Base-by-base conservation (phyloP, 805 yeast genomes). In the Yamadazyma scolyti region DNA sequence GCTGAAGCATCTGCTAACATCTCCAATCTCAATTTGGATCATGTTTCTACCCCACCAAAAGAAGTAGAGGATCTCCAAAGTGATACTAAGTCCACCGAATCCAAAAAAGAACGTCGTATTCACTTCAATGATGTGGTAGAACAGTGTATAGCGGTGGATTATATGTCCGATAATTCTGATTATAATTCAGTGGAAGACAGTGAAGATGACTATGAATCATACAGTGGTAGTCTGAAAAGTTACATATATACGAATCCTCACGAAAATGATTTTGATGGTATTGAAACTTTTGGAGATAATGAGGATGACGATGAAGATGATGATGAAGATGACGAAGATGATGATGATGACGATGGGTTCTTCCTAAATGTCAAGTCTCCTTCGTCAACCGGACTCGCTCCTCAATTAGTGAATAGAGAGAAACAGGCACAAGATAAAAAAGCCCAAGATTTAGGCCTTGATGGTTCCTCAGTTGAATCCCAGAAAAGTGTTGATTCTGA, bases 121-220 rank as follows among this genome's bases (percentile, higher is more conserved):
- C 97, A 89, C 58, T 93, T 93, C 61, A 93, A 82, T 54, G 94
- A 87, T 52, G 77, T 88, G 32, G 99, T 93, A 19, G 89, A 87
- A 54, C 99, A 93, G 57, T 93, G 98, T 57, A 79, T 85, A 40
- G 89, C 95, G 0, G 53, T 89, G 8, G 77, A 72, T n/a, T 52
- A 54, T 26, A 67, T 61, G 24, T 67, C 64, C n/a, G 63, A 61
- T 25, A 27, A 36, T 27, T 28, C 37, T 6, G 29, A 29, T 8
- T 28, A 24, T 5, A 17, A 16, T n/a, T 27, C 32, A 16, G 20
- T 8, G 9, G 48, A 52, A 30, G 50, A 48, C 29, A 28, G 27
- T 14, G 39, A 36, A 22, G 49, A 38, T 17, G 49, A 36, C 28
- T 44, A 44, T 18, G 49, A 48, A 19, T 36, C 39, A 12, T 53